These are phyloP conservation scores for Sphenostylis stenocarpa DNA, from an alignment of 306 rosid genomes.

Conservation along the genomic window DNA sequence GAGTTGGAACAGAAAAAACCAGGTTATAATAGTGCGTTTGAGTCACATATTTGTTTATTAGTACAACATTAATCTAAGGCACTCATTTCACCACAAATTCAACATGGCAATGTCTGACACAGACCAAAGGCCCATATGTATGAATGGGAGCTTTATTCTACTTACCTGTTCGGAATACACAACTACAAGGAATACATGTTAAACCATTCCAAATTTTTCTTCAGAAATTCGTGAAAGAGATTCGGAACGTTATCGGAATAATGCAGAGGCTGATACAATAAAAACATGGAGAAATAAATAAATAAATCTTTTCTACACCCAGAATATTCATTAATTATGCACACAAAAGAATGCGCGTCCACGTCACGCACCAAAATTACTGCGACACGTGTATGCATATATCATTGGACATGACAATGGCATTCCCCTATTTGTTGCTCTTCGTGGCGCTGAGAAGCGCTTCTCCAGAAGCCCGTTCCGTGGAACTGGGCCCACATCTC, in stretches of 20 bases:
- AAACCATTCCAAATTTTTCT: too few species aligned
- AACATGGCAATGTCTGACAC: not conserved
- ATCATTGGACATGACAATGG: not conserved
- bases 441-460: slow-evolving; percentile 37
- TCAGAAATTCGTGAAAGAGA: too few species aligned
- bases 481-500: slow-evolving; percentile 62
- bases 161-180: not conserved
- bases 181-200: too few species aligned
- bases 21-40: too few species aligned
- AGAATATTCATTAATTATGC: not conserved
- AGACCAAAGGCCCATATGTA: too few species aligned
- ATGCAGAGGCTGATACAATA: too few species aligned
- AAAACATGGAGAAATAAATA: too few species aligned
- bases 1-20: too few species aligned
- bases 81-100: not conserved
- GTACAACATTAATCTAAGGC: too few species aligned
- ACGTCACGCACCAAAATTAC: not conserved
- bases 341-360: not conserved
- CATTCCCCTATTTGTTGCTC: not conserved
- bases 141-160: not conserved
- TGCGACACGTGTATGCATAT: not conserved
- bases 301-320: not conserved
- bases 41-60: too few species aligned
- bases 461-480: slow-evolving; percentile 74
- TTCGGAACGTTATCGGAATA: too few species aligned